Evolutionary conservation across 208 protist species (phyloP).

Genomic region (Naegleria fowleri): DNA sequence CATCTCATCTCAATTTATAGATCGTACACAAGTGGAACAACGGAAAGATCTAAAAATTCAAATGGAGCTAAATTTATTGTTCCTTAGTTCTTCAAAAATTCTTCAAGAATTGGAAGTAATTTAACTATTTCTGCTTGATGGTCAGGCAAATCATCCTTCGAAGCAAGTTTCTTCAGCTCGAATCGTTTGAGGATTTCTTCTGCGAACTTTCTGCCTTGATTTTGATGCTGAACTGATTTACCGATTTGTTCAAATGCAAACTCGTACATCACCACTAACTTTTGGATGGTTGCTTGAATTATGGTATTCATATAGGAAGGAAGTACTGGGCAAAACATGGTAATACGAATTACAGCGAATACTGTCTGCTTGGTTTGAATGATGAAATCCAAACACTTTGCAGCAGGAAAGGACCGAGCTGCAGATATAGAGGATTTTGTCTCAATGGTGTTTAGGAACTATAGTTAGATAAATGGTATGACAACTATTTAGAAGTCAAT

Average conservation of each 20-base stretch:
- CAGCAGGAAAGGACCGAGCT: background rate
- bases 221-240: background rate
- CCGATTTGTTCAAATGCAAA: background rate
- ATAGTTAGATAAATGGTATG: background rate
- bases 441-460: background rate
- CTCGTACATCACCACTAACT: background rate
- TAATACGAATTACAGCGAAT: background rate
- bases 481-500: too few species aligned
- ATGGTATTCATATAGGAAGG: background rate
- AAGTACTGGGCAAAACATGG: background rate
- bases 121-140: background rate
- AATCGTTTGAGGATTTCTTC: background rate
- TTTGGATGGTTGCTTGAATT: background rate
- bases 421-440: background rate
- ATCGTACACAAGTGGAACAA: background rate
- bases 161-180: background rate
- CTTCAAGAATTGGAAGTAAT: background rate
- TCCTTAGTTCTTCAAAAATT: background rate
- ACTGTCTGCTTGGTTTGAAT: background rate
- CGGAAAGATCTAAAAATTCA: background rate
- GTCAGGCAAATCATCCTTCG: background rate
- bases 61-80: background rate
- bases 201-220: background rate
- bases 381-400: background rate
- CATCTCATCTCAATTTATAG: background rate